Evolutionary conservation across 2,329 filamentous ascomycete species (phyloP).

Genomic region (Neonectria punicea): DNA sequence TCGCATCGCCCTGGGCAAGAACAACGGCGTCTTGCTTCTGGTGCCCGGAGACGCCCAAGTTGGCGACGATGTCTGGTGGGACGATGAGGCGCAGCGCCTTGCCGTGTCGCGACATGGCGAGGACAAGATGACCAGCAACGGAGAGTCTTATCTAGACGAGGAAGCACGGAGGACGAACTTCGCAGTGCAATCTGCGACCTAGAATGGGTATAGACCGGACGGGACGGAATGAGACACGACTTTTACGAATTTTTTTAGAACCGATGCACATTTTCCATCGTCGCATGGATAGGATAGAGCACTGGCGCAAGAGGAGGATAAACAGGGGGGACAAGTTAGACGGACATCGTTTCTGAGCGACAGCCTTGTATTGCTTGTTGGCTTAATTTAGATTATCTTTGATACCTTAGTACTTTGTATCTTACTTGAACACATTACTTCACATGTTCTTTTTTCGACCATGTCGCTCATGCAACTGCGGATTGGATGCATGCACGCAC

Average conservation of each 20-base stretch:
- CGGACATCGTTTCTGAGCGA: conserved; percentile 6
- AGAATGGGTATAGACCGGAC: background rate
- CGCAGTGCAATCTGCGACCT: conserved; percentile 40
- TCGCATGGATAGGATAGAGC: conserved; percentile 10
- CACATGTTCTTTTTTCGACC: conserved; percentile 1
- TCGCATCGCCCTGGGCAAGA: conserved; percentile 42
- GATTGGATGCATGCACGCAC: conserved; percentile 2
- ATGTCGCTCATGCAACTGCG: conserved; percentile 13
- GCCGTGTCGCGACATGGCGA: conserved; percentile 34
- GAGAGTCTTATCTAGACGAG: conserved; percentile 37
- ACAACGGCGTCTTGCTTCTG: conserved; percentile 40
- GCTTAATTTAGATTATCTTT: conserved; percentile 21
- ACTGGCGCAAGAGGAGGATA: conserved; percentile 2
- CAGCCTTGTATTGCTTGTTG: conserved; percentile 12
- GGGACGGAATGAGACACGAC: conserved; percentile 26
- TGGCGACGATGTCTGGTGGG: conserved; percentile 43
- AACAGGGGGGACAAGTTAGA: conserved; percentile 13
- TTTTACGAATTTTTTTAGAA: conserved; percentile 14
- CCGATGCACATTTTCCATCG: conserved; percentile 1
- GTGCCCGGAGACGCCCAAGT: conserved; percentile 42
- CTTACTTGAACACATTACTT: conserved; percentile 21
- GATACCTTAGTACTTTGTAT: background rate
- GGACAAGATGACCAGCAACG: conserved; percentile 27
- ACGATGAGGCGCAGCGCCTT: conserved; percentile 34
- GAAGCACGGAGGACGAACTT: conserved; percentile 36